Percentiles rank a stretch among this genome's conserved stretches.
Conservation (phyloP, 2,329 filamentous ascomycete species). For the Aurifilum marmelostoma region DNA sequence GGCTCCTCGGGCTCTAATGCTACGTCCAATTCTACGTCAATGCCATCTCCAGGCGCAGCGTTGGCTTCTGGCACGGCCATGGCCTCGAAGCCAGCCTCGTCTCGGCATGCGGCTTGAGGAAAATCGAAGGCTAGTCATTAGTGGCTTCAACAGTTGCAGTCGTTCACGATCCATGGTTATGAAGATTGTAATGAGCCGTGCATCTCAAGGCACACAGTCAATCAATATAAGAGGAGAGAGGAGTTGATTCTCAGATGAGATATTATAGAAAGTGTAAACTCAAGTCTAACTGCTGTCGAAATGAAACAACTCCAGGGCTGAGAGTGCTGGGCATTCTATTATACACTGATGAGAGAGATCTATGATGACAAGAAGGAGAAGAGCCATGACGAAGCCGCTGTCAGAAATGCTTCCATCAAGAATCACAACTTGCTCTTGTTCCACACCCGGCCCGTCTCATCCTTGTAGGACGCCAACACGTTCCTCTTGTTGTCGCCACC, state of each 20-base stretch:
- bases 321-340: not conserved
- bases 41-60: not conserved
- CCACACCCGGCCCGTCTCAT: conserved; percentile 41
- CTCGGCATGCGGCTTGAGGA: not conserved
- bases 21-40: not conserved
- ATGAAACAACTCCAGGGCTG: not conserved
- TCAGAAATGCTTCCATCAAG: not conserved
- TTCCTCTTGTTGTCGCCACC: conserved; percentile 49
- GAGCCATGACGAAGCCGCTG: not conserved
- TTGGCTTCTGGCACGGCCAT: not conserved
- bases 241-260: not conserved
- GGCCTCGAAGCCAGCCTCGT: not conserved
- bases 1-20: not conserved
- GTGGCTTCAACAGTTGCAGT: not conserved
- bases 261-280: not conserved
- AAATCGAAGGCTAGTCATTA: not conserved
- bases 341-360: not conserved
- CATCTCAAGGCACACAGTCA: too few species aligned
- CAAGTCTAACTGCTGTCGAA: not conserved
- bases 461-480: conserved; percentile 44
- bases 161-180: not conserved
- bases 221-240: too few species aligned
- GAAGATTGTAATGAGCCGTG: not conserved
- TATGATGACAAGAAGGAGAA: not conserved
- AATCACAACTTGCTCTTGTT: conserved; percentile 36